A percentile compares a stretch with the other conserved stretches of the same genome.
Evolutionary conservation across 2,329 filamentous ascomycete genomes (phyloP).

Genomic region (Beauveria asiatica): DNA sequence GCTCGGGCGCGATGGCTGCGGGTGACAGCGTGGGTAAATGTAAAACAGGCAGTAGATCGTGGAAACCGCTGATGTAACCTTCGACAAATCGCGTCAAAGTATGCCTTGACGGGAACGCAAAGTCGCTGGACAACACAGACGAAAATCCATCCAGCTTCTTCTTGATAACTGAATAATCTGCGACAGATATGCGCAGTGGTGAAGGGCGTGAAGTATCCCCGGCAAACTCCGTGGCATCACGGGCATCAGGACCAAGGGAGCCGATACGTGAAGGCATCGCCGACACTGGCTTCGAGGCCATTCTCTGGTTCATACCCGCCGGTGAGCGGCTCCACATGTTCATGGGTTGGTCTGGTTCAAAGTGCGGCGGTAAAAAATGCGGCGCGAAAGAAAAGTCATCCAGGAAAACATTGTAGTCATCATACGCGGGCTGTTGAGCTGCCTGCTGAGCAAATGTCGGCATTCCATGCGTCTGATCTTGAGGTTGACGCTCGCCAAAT

Average conservation of each 20-base stretch:
- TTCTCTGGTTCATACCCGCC: conserved; percentile 30
- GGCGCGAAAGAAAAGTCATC: conserved; percentile 48
- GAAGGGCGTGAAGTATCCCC: conserved; percentile 25
- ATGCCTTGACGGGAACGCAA: conserved; percentile 60
- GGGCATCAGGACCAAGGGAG: conserved; percentile 44
- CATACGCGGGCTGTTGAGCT: conserved; percentile 31
- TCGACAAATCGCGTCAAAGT: conserved; percentile 61
- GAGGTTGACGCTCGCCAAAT: conserved; percentile 40
- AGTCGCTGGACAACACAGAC: conserved; percentile 50
- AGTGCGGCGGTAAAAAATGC: conserved; percentile 46
- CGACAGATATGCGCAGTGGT: conserved; percentile 42
- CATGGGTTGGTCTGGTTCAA: conserved; percentile 45
- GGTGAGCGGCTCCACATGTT: conserved; percentile 40
- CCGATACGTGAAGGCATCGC: conserved; percentile 47
- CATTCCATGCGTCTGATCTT: conserved; percentile 34
- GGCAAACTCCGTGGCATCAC: conserved; percentile 28
- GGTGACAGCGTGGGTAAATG: conserved; percentile 59
- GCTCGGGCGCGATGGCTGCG: conserved; percentile 56
- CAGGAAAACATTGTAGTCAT: conserved; percentile 52
- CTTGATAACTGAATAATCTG: conserved; percentile 47
- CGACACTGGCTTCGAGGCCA: conserved; percentile 39
- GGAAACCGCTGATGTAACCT: conserved; percentile 61
- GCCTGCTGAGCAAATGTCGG: conserved; percentile 27
- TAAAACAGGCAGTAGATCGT: conserved; percentile 49
- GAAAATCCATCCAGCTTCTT: conserved; percentile 54